Base-by-base conservation (phyloP, 495 filamentous ascomycete genomes). In the Astrothelium subdiscretum region DNA sequence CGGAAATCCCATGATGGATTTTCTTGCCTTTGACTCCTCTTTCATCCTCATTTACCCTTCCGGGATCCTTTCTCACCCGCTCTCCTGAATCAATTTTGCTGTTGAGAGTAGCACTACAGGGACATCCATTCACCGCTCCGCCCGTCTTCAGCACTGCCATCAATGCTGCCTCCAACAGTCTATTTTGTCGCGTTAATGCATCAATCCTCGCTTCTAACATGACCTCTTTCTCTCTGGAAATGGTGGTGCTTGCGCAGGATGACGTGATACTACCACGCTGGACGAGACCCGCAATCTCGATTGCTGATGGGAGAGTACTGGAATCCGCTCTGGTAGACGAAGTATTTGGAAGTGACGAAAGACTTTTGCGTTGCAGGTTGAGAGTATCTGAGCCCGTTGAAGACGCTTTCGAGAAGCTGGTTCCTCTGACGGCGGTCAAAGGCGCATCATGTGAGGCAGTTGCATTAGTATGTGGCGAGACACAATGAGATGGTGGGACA, bases 171-270 rank as follows among this genome's bases (percentile, higher is more conserved):
- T 66, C 64, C 12, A 73, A 67, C 10, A 73, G 32, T 12, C 58
- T 58, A 59, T 73, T 73, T 59, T 72, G 63, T 38, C 66, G 62
- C 42, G 72, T 68, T 42, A 73, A 44, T 20, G 68, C 64, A 22
- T 68, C 68, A 20, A 73, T 48, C 2, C 67, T 68, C 10, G 69
- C 61, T 32, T 72, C 67, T 2, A 71, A 59, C 26, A 57, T 29
- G 5, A 18, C 26, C 12, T 59, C 54, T 31, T 18, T 24, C 4
- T 58, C 54, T 59, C n/a, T 35, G 42, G 18, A n/a, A 20, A 6
- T 48, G 10, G 24, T 54, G 12, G 4, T 2, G 48, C 3, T 27
- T 8, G 8, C 5, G 20, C 20, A 2, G 24, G 48, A 26, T 11
- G 48, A 29, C 3, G 2, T 24, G 15, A 29, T 29, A 1, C 20